phyloP scores from a whole-genome alignment of 495 filamentous ascomycete genomes.

The Pseudomonodictys pantanalensis region DNA sequence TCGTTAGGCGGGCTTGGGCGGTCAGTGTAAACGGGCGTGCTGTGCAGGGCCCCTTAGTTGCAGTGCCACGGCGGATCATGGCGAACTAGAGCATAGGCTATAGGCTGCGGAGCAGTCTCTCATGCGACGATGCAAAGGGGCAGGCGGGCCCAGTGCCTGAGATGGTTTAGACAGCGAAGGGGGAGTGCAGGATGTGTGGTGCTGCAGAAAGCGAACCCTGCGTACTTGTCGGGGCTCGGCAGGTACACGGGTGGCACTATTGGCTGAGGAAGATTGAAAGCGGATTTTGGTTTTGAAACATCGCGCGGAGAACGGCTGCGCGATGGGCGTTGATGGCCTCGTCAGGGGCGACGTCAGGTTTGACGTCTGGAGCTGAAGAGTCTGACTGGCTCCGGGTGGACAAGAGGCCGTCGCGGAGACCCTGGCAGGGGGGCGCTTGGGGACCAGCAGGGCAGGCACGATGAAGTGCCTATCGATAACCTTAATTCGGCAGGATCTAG shows the following conservation, averaged over 20 bases:
- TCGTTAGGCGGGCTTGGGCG: constrained; percentile 4
- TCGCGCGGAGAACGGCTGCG: constrained; percentile 8
- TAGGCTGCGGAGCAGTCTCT: background rate
- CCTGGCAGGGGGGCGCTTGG: background rate
- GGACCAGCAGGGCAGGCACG: background rate
- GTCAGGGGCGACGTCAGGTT: background rate
- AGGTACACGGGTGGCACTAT: constrained; percentile 15
- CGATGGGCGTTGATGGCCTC: background rate
- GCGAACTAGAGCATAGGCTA: constrained; percentile 19
- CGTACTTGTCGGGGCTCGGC: constrained; percentile 5
- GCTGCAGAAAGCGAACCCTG: background rate
- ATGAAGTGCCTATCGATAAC: constrained; percentile 23
- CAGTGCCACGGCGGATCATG: constrained; percentile 20
- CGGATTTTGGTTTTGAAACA: constrained; percentile 16
- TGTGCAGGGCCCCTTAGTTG: background rate
- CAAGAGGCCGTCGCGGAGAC: background rate
- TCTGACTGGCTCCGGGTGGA: background rate
- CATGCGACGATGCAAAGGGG: constrained; percentile 2
- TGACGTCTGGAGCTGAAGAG: background rate
- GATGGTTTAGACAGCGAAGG: constrained; percentile 3
- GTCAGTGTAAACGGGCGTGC: constrained; percentile 11
- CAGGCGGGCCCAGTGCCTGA: constrained; percentile 1
- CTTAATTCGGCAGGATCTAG: background rate
- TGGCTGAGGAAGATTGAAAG: constrained; percentile 2
- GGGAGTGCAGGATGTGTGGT: constrained; percentile 12